phyloP scores from a whole-genome alignment of 257 asterid species.

The Gentiana dahurica region DNA sequence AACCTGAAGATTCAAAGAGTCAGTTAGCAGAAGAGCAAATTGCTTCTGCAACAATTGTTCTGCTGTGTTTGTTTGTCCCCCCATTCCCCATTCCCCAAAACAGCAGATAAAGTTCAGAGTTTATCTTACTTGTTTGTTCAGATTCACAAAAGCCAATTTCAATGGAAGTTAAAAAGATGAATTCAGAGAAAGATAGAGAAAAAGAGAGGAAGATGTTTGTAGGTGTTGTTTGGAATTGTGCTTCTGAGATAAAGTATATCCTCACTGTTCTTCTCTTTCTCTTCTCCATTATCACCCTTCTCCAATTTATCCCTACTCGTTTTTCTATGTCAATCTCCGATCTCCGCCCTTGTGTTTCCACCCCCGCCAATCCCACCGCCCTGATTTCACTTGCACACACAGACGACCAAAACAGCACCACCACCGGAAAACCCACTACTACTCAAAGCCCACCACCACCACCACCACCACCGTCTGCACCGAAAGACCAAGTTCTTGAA shows the following conservation, averaged over 20 bases:
- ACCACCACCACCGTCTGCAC: constrained; percentile 1
- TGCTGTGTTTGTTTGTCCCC: too few species aligned
- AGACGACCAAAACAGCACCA: background rate
- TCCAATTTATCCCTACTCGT: constrained; percentile 53
- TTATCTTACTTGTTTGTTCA: too few species aligned
- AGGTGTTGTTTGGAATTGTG: constrained; percentile 64
- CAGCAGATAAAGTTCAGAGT: too few species aligned
- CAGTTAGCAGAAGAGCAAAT: too few species aligned
- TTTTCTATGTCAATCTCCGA: constrained; percentile 41
- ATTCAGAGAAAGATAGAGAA: constrained; percentile 18
- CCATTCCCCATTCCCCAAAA: too few species aligned
- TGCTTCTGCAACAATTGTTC: too few species aligned
- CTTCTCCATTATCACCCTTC: constrained; percentile 47
- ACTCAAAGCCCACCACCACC: background rate
- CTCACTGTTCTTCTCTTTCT: constrained; percentile 56
- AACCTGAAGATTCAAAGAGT: too few species aligned
- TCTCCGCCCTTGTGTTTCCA: constrained; percentile 29
- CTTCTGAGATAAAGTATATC: constrained; percentile 51
- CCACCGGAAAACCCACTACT: background rate
- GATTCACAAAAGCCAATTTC: too few species aligned
- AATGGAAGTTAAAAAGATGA: constrained; percentile 6
- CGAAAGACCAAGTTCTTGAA: constrained; percentile 11
- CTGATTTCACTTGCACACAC: background rate
- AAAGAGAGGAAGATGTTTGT: constrained; percentile 46
- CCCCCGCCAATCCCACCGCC: constrained; percentile 13